These are phyloP conservation scores for Groenewaldozyma tartarivorans DNA, from an alignment of 805 yeast genomes.

Conservation along the genomic window DNA sequence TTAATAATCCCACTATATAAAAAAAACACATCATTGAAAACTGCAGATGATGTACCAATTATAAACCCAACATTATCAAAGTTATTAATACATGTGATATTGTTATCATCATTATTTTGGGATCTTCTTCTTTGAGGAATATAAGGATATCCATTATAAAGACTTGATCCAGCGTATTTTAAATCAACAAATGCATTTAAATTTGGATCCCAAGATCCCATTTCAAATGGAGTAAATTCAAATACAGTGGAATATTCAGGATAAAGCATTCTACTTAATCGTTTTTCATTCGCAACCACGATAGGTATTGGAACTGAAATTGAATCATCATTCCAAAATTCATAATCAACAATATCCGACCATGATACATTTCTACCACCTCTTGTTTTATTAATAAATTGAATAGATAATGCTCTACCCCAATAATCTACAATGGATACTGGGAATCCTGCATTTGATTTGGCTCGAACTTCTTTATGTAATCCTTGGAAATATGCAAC, in stretches of 20 bases:
- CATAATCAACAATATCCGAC: constrained; percentile 44
- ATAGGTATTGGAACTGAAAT: constrained; percentile 58
- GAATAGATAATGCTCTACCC: constrained; percentile 63
- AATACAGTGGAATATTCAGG: constrained; percentile 52
- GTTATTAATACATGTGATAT: constrained; percentile 48
- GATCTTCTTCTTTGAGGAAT: constrained; percentile 15
- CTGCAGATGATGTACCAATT: constrained; percentile 78
- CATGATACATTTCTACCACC: constrained; percentile 49
- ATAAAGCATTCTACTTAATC: constrained; percentile 37
- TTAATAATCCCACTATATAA: constrained; percentile 1
- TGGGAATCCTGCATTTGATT: constrained; percentile 55
- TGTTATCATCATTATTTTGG: not conserved
- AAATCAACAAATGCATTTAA: constrained; percentile 53
- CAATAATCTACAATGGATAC: constrained; percentile 68
- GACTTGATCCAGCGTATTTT: constrained; percentile 59
- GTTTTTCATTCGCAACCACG: constrained; percentile 37
- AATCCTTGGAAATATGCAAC: constrained; percentile 6
- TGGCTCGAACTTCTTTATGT: constrained; percentile 18
- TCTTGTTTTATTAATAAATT: constrained; percentile 44
- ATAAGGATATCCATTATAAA: constrained; percentile 47
- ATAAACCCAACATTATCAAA: constrained; percentile 75
- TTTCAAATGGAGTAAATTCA: constrained; percentile 46
- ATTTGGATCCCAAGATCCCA: constrained; percentile 87
- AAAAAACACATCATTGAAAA: constrained; percentile 53
- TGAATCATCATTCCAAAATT: constrained; percentile 45